Conservation (phyloP, 768 basidiomycete species). For the Suillus subalutaceus region DNA sequence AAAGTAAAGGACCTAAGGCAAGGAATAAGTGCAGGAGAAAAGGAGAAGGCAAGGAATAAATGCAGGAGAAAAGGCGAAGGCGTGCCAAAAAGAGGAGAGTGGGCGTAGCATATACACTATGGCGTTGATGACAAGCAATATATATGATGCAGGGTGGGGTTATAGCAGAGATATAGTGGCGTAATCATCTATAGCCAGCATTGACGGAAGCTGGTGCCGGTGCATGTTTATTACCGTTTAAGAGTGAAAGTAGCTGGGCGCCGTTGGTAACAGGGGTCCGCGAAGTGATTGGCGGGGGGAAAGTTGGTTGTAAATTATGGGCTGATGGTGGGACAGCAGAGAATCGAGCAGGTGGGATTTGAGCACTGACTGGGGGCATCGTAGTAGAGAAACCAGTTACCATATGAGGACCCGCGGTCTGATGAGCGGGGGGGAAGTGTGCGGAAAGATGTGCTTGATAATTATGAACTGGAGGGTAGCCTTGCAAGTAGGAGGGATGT, state of each 20-base stretch:
- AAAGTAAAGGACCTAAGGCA: constrained; percentile 4
- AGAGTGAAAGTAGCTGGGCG: constrained; percentile 38
- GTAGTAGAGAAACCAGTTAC: constrained; percentile 2
- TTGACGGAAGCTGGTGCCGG: constrained; percentile 17
- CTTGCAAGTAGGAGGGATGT: constrained; percentile 20
- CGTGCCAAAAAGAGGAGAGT: constrained; percentile 7
- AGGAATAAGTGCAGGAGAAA: constrained; percentile 14
- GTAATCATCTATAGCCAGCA: constrained; percentile 25
- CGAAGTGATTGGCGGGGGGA: constrained; percentile 17
- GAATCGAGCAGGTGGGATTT: constrained; percentile 15
- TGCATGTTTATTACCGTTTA: constrained; percentile 31
- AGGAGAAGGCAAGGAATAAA: constrained; percentile 5
- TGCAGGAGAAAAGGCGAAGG: constrained; percentile 22
- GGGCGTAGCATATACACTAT: constrained; percentile 10
- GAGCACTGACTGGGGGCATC: constrained; percentile 14
- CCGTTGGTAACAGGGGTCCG: constrained; percentile 27
- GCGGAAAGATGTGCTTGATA: constrained; percentile 18
- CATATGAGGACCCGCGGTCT: constrained; percentile 14
- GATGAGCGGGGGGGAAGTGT: constrained; percentile 19
- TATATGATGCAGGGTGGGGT: constrained; percentile 19
- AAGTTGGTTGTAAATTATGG: constrained; percentile 16
- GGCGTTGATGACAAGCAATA: constrained; percentile 21
- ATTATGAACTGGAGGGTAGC: constrained; percentile 22
- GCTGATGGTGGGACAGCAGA: constrained; percentile 18
- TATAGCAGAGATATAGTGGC: constrained; percentile 10